Percentiles rank a stretch among this genome's conserved stretches.
Conservation (phyloP, 2,329 filamentous ascomycete genomes). For the Chaetothyriales sp. region DNA sequence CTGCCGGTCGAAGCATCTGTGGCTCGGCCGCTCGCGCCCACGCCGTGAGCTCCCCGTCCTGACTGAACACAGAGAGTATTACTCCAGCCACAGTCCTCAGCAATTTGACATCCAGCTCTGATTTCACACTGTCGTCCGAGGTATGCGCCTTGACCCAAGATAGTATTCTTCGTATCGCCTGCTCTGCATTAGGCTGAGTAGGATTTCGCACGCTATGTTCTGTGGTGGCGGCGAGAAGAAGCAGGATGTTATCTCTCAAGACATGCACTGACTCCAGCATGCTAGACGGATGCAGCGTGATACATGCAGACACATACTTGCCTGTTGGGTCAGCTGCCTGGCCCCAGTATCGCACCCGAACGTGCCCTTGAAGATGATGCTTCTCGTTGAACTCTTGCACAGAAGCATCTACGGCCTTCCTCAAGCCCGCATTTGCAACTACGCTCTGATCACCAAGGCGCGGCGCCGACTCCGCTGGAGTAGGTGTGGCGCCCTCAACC, state of each 20-base stretch:
- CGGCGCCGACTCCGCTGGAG: neutral
- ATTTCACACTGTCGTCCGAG: constrained; percentile 1
- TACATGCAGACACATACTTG: constrained; percentile 33
- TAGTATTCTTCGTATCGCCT: constrained; percentile 4
- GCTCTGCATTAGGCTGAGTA: neutral
- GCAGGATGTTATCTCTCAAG: constrained; percentile 4
- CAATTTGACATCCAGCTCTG: constrained; percentile 7
- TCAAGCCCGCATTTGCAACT: constrained; percentile 3
- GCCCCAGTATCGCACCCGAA: constrained; percentile 41
- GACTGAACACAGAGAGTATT: neutral
- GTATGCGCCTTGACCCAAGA: constrained; percentile 2
- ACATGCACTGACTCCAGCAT: constrained; percentile 38
- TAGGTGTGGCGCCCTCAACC: neutral
- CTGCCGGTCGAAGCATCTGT: neutral
- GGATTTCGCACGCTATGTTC: neutral
- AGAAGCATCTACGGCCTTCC: constrained; percentile 2
- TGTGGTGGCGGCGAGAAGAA: constrained; percentile 4
- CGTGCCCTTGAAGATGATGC: constrained; percentile 37
- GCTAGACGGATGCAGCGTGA: constrained; percentile 43
- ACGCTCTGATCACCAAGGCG: neutral
- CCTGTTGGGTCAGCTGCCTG: constrained; percentile 34
- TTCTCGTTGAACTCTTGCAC: constrained; percentile 32
- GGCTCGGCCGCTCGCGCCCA: neutral
- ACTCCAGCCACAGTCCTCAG: constrained; percentile 4
- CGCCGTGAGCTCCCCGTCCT: neutral